Evolutionary conservation across 345 rosid genomes (phyloP).

Genomic region (Barbarea vulgaris): DNA sequence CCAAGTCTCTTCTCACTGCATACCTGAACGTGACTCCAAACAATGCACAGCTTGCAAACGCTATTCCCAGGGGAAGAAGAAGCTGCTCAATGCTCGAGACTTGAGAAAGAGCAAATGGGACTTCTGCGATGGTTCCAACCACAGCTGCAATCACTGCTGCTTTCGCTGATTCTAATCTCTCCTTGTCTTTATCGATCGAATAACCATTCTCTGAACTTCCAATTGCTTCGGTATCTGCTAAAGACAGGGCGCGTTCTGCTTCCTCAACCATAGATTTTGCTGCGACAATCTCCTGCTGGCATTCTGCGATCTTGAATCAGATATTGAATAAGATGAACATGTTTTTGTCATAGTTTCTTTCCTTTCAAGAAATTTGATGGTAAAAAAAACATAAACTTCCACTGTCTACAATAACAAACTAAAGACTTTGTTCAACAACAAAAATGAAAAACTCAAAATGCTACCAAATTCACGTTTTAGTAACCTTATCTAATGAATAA

Average conservation of each 20-base stretch:
- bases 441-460: neutral
- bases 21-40: conserved; percentile 88
- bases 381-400: neutral
- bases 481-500: neutral
- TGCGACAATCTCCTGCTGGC: conserved; percentile 69
- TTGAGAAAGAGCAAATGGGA: conserved; percentile 65
- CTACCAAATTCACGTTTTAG: neutral
- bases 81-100: conserved; percentile 52
- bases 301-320: conserved; percentile 68
- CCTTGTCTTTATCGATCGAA: conserved; percentile 53
- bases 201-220: conserved; percentile 16
- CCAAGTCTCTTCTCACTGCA: conserved; percentile 74
- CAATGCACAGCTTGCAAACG: conserved; percentile 81
- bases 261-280: conserved; percentile 78
- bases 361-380: neutral
- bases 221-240: conserved; percentile 15
- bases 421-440: neutral
- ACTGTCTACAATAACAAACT: neutral
- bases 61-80: conserved; percentile 59
- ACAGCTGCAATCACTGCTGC: conserved; percentile 75
- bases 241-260: conserved; percentile 63
- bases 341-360: neutral
- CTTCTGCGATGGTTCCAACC: conserved; percentile 67
- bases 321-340: conserved; percentile 12
- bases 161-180: conserved; percentile 78